Conservation (phyloP, 169 alveolate genomes). For the Cryptosporidium viatorum region DNA sequence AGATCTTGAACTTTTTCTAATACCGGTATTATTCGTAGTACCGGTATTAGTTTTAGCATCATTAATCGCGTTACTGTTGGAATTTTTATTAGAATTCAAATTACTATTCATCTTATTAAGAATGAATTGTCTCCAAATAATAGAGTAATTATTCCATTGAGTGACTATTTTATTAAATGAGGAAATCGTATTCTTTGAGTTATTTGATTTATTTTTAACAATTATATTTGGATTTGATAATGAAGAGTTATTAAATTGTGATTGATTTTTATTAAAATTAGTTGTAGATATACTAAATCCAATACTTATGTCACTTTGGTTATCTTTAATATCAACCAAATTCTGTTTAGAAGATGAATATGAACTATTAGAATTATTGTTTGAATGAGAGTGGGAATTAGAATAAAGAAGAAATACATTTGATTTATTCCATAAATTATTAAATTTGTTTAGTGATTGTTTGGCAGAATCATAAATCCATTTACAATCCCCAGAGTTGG, state of each 20-base stretch:
- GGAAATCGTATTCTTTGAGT: background rate
- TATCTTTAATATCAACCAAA: background rate
- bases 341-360: background rate
- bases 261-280: background rate
- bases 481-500: slow-evolving; percentile 57
- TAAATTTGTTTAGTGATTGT: slow-evolving; percentile 50
- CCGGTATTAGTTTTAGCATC: background rate
- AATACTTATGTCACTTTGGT: slow-evolving; percentile 2
- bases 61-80: background rate
- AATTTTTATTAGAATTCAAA: background rate
- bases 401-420: slow-evolving; percentile 36
- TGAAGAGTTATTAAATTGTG: background rate
- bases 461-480: slow-evolving; percentile 74
- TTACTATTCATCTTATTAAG: background rate
- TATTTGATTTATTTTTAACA: background rate
- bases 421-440: slow-evolving; percentile 38
- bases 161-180: slow-evolving; percentile 42
- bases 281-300: slow-evolving; percentile 22
- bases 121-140: slow-evolving; percentile 59
- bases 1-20: background rate
- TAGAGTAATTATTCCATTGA: slow-evolving; percentile 63
- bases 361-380: no score
- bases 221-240: background rate
- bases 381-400: background rate
- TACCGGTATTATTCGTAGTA: background rate